Conservation (phyloP, 352 stramenopile genomes). For the Phytophthora multivora region DNA sequence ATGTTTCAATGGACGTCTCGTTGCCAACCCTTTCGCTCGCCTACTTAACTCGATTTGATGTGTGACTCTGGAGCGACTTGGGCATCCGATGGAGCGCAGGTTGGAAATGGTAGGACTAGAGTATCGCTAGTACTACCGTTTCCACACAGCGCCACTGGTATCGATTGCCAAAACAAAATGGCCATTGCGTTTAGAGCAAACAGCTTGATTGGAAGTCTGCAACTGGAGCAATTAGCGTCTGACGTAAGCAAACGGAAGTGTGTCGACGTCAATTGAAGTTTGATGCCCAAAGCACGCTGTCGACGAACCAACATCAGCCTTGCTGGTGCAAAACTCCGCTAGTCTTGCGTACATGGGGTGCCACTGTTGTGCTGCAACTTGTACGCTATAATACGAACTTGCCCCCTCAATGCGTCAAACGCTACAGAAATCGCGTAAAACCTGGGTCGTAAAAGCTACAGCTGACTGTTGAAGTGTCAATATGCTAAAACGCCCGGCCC, state of each 20-base stretch:
- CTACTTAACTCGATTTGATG: too few species aligned
- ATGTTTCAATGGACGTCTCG: too few species aligned
- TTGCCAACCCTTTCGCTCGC: too few species aligned
- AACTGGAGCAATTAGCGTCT: too few species aligned
- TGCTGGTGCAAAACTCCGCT: too few species aligned
- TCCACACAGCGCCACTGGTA: neutral
- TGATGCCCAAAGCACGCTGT: neutral
- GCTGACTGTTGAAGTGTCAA: too few species aligned
- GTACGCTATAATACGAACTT: too few species aligned
- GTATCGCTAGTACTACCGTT: too few species aligned
- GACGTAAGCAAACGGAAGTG: conserved; percentile 1
- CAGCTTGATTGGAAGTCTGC: neutral
- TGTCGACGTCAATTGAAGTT: conserved; percentile 1
- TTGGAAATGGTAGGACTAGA: neutral
- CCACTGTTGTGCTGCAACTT: neutral
- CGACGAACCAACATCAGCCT: neutral
- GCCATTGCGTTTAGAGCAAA: neutral
- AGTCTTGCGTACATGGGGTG: neutral
- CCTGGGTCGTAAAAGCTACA: too few species aligned
- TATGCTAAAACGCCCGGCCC: neutral
- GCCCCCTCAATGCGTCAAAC: too few species aligned
- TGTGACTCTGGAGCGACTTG: too few species aligned
- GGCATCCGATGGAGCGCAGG: neutral
- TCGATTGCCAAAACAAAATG: neutral
- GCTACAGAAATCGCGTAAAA: too few species aligned